phyloP scores from a whole-genome alignment of 768 basidiomycete species.

The Rhodosporidiobolus odoratus region DNA sequence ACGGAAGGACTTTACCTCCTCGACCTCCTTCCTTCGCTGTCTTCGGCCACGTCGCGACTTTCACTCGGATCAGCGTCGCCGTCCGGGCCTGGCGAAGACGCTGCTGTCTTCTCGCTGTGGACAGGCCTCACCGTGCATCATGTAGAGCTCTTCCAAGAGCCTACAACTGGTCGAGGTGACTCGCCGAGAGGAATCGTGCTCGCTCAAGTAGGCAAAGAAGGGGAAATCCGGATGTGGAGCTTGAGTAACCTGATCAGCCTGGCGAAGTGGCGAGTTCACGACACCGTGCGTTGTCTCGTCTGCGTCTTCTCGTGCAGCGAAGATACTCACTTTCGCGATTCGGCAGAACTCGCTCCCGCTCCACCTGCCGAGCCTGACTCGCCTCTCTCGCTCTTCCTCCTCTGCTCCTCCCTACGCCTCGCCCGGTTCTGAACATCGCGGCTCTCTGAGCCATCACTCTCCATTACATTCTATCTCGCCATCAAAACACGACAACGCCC shows the following conservation, averaged over 20 bases:
- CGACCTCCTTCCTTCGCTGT: conserved; percentile 18
- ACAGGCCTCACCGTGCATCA: conserved; percentile 15
- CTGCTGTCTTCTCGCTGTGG: conserved; percentile 16
- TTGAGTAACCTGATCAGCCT: conserved; percentile 16
- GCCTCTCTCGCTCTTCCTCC: background rate
- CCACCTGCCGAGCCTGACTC: background rate
- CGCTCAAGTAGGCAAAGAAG: background rate
- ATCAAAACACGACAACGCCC: too few species aligned
- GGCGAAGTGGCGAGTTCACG: conserved; percentile 24
- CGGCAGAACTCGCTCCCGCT: background rate
- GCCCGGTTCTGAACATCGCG: background rate
- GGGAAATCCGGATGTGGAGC: conserved; percentile 30
- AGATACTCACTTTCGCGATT: background rate
- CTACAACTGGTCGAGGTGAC: background rate
- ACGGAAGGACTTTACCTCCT: conserved; percentile 10
- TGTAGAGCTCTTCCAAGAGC: conserved; percentile 10
- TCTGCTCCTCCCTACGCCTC: background rate
- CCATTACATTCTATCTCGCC: conserved; percentile 6
- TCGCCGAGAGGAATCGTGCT: conserved; percentile 11
- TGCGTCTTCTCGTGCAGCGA: too few species aligned
- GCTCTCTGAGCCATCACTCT: background rate
- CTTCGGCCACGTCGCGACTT: background rate
- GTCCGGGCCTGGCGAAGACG: background rate
- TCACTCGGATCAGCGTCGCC: background rate
- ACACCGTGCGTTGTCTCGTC: background rate